Evolutionary conservation across 192 early-diverging fungal genomes (phyloP), one percentile per base, ranked within the genome.

Genomic region (Backusella liffmaniae): DNA sequence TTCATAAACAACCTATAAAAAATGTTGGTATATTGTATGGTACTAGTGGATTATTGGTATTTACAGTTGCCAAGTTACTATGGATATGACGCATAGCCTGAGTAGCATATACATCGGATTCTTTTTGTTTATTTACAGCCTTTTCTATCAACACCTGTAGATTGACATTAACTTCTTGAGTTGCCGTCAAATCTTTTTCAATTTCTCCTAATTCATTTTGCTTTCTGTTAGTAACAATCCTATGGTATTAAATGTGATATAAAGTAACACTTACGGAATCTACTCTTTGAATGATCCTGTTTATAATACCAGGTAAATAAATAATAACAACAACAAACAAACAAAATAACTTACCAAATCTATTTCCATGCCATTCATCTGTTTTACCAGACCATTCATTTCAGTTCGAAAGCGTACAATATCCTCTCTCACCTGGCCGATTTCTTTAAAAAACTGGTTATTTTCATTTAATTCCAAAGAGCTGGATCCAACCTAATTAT

Each of bases 141-240:
- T 69, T 75, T 36, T 79, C 78, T 37, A 79, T 42, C 42, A 79
- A 39, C 23, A 79, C 69, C 36, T 79, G 78, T 35, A 79, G 13
- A 41, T 79, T 79, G 30, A 79, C 78, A 79, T 79, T 79, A 18
- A 79, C 78, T 71, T 79, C 78, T 34, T 79, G 73, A n/a, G 78
- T 79, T 5, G 73, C 67, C 29, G 73, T 74, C 18, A 79, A 62
- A 32, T 39, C 69, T 37, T 79, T 30, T 66, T 79, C 78, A 66
- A 79, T 79, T 32, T 76, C 67, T 37, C 37, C 74, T 76, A 35
- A 9, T 30, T 4, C 32, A 32, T 32, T 51, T 23, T 44, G 6
- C 6, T 21, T 37, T 15, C 18, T 21, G 41, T 69, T 8, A 69
- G 15, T 70, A 39, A 13, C 3, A 70, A 8, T 15, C 36, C 26